Conservation (phyloP, 352 stramenopile genomes). For the Phytophthora tentaculata region DNA sequence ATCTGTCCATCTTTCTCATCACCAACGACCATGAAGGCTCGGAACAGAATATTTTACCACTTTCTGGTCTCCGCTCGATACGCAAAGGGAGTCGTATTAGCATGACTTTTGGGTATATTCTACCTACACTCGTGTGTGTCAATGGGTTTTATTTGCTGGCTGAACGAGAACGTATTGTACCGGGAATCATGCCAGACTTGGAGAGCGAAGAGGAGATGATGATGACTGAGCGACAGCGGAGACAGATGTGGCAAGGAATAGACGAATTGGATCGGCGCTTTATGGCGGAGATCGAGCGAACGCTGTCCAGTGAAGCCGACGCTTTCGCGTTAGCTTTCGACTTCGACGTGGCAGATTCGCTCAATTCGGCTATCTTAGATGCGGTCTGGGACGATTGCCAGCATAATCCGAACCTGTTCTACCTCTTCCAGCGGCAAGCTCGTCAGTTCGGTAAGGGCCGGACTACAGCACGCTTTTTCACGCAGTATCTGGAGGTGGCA, state of each 20-base stretch:
- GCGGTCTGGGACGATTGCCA: conserved; percentile 87
- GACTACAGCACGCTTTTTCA: conserved; percentile 63
- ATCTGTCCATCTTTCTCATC: conserved; percentile 75
- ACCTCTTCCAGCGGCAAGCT: conserved; percentile 82
- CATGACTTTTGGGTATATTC: conserved; percentile 75
- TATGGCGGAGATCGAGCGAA: conserved; percentile 63
- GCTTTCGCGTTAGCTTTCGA: conserved; percentile 50
- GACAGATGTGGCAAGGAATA: conserved; percentile 69
- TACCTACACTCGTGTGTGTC: conserved; percentile 72
- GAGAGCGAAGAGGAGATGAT: conserved; percentile 21
- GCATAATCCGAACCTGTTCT: conserved; percentile 85
- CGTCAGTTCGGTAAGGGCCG: conserved; percentile 75
- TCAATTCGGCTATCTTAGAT: conserved; percentile 80
- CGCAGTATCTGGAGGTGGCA: conserved; percentile 83
- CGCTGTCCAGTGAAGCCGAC: conserved; percentile 35
- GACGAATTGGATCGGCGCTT: conserved; percentile 80
- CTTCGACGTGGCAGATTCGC: conserved; percentile 62
- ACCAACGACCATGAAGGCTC: conserved; percentile 84
- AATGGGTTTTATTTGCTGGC: conserved; percentile 76
- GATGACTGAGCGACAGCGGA: conserved; percentile 27
- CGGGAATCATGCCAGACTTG: conserved; percentile 4
- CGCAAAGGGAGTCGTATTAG: conserved; percentile 54
- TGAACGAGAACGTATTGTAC: conserved; percentile 24
- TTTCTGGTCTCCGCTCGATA: conserved; percentile 55
- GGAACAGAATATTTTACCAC: conserved; percentile 64